phyloP scores from a whole-genome alignment of 1,284 basidiomycete genomes.

The Kalmanozyma brasiliensis region DNA sequence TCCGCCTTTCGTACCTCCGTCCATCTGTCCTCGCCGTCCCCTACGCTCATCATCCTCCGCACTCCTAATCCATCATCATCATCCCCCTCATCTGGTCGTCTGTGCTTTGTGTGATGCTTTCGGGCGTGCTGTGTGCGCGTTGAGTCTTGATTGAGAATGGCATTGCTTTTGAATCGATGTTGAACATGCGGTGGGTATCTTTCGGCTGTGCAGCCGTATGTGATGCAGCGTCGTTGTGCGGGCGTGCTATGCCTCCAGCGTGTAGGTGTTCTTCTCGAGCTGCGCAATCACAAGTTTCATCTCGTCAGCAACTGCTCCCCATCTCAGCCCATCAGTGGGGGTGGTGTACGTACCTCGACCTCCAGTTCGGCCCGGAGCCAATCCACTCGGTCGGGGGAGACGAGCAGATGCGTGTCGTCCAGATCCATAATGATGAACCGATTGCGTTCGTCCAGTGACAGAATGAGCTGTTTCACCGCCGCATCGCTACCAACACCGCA shows the following conservation, averaged over 20 bases:
- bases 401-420: conserved; percentile 83
- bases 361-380: conserved; percentile 79
- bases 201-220: neutral
- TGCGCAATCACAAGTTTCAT: conserved; percentile 1
- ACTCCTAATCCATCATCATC: neutral
- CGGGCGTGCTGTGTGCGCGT: neutral
- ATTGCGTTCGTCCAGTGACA: conserved; percentile 78
- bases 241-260: conserved; percentile 48
- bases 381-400: conserved; percentile 82
- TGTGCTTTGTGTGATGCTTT: neutral
- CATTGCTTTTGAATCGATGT: too few species aligned
- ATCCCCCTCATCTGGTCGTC: neutral
- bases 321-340: too few species aligned
- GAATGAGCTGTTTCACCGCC: conserved; percentile 87
- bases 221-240: neutral
- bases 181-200: too few species aligned
- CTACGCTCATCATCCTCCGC: neutral
- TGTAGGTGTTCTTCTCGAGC: conserved; percentile 65
- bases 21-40: neutral
- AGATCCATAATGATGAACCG: conserved; percentile 85
- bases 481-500: conserved; percentile 76
- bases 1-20: neutral
- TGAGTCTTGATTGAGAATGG: too few species aligned
- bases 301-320: neutral
- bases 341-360: conserved; percentile 74